Evolutionary conservation across 495 filamentous ascomycete genomes (phyloP).

Genomic region (Podospora sp.): DNA sequence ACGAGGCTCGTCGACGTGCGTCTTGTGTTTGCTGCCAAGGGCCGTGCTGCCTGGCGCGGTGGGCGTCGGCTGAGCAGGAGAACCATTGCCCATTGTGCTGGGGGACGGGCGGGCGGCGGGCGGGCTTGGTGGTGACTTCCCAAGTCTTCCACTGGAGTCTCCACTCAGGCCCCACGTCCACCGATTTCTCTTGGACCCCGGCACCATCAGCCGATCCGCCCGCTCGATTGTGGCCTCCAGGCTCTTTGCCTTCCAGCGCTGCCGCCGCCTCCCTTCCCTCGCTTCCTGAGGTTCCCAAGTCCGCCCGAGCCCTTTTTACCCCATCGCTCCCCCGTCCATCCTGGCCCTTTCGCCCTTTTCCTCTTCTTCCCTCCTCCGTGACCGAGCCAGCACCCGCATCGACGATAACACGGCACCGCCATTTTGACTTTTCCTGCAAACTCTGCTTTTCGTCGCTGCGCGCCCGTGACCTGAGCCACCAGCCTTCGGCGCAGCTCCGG

Average conservation of each 20-base stretch:
- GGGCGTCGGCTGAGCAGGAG: constrained; percentile 16
- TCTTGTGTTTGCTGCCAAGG: constrained; percentile 20
- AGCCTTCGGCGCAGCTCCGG: constrained; percentile 32
- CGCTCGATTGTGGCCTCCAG: constrained; percentile 35
- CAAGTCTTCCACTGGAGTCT: constrained; percentile 12
- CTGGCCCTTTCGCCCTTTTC: constrained; percentile 27
- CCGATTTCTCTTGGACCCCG: constrained; percentile 35
- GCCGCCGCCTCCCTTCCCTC: constrained; percentile 40
- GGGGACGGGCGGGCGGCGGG: constrained; percentile 10
- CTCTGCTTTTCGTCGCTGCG: constrained; percentile 9
- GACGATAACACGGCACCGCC: constrained; percentile 1
- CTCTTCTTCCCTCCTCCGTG: constrained; percentile 17
- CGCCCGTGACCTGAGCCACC: background rate
- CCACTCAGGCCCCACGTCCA: constrained; percentile 34
- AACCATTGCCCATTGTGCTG: constrained; percentile 9
- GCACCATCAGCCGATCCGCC: constrained; percentile 47
- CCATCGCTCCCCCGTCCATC: constrained; percentile 35
- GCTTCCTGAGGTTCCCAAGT: constrained; percentile 33
- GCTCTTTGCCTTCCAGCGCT: constrained; percentile 28
- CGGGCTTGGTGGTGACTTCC: constrained; percentile 22
- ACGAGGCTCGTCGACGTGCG: constrained; percentile 1
- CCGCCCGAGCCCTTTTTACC: constrained; percentile 42
- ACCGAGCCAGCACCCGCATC: constrained; percentile 20
- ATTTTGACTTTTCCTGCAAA: background rate
- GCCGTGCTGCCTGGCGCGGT: constrained; percentile 23